These are phyloP conservation scores for Penicillium olsonii DNA, from an alignment of 2,329 filamentous ascomycete genomes.

Conservation along the genomic window DNA sequence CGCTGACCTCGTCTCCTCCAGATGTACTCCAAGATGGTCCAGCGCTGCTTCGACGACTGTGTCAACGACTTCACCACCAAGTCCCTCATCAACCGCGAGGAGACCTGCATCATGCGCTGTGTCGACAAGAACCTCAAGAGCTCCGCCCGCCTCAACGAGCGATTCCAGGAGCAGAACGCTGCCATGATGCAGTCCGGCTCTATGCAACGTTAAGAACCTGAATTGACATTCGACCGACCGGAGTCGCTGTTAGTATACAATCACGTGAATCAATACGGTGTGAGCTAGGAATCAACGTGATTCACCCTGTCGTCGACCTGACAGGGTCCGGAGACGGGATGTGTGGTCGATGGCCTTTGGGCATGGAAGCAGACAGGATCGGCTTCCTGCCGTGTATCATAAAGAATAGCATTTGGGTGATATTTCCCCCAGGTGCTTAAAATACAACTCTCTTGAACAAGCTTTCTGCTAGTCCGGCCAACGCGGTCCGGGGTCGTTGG, in stretches of 20 bases:
- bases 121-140: slow-evolving; percentile 95
- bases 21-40: slow-evolving; percentile 65
- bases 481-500: neutral
- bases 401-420: slow-evolving; percentile 20
- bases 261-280: neutral
- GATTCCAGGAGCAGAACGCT: slow-evolving; percentile 78
- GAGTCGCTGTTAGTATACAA: neutral
- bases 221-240: neutral
- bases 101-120: slow-evolving; percentile 89
- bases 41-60: slow-evolving; percentile 88
- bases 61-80: slow-evolving; percentile 99
- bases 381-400: slow-evolving; percentile 26
- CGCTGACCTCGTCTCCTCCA: slow-evolving; percentile 33
- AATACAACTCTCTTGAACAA: slow-evolving; percentile 1
- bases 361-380: slow-evolving; percentile 10
- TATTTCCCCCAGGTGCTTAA: slow-evolving; percentile 10
- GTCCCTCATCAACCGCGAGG: slow-evolving; percentile 82
- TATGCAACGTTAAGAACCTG: slow-evolving; percentile 41
- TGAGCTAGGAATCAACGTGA: neutral
- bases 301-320: neutral
- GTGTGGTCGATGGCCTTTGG: slow-evolving; percentile 6
- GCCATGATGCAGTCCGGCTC: slow-evolving; percentile 65
- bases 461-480: neutral
- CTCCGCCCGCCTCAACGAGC: slow-evolving; percentile 83
- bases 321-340: neutral